Percentiles rank a stretch among this genome's conserved stretches.
phyloP scores from a whole-genome alignment of 176 grass and related monocot genomes.

The Poa pratensis region DNA sequence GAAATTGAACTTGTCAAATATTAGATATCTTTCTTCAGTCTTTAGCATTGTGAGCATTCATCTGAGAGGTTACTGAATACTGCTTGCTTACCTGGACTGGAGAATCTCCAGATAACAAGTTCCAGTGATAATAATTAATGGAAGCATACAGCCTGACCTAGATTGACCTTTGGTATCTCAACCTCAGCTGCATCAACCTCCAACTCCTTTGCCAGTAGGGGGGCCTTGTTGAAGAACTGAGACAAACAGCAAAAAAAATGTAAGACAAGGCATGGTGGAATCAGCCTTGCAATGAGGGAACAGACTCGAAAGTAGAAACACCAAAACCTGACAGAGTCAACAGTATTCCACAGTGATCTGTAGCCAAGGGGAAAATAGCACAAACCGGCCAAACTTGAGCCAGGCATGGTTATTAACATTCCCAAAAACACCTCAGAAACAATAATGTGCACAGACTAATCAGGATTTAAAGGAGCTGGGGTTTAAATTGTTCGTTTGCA shows the following conservation, averaged over 20 bases:
- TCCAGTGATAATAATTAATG: slow-evolving; percentile 69
- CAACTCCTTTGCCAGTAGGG: slow-evolving; percentile 61
- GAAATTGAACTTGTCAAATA: neutral
- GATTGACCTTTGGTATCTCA: slow-evolving; percentile 79
- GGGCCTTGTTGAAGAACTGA: slow-evolving; percentile 74
- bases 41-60: slow-evolving; percentile 5
- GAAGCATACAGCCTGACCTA: slow-evolving; percentile 71
- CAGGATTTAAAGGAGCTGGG: neutral
- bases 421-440: neutral
- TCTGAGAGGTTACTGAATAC: neutral
- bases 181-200: slow-evolving; percentile 70
- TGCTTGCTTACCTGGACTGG: slow-evolving; percentile 61
- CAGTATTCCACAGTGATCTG: neutral
- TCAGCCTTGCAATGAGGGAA: slow-evolving; percentile 13
- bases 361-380: neutral
- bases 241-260: slow-evolving; percentile 4
- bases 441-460: neutral
- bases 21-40: slow-evolving; percentile 1
- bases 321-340: slow-evolving; percentile 7
- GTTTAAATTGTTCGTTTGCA: neutral
- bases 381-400: neutral
- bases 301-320: neutral
- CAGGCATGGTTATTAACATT: neutral
- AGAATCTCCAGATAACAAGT: slow-evolving; percentile 73
- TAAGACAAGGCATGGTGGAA: slow-evolving; percentile 12